phyloP scores from a whole-genome alignment of 208 protist species.

The Vickermania spadyakhi region DNA sequence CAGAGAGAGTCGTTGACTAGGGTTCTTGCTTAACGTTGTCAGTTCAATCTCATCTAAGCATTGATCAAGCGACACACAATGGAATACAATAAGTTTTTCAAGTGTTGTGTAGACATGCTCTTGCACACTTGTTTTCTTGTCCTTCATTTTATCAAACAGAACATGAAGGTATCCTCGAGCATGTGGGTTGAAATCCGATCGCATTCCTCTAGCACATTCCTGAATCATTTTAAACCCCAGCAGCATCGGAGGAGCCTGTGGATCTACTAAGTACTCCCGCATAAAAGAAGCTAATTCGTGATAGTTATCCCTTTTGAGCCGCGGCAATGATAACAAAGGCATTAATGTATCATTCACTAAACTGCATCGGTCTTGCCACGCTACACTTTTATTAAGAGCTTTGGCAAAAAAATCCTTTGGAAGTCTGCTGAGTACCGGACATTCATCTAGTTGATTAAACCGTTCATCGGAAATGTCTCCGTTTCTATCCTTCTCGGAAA shows the following conservation, averaged over 20 bases:
- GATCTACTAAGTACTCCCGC: slow-evolving; percentile 60
- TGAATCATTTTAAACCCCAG: slow-evolving; percentile 81
- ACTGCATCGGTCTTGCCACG: slow-evolving; percentile 69
- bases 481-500: not conserved
- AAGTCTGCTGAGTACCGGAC: slow-evolving; percentile 42
- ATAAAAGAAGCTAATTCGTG: slow-evolving; percentile 71
- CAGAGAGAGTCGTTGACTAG: slow-evolving; percentile 59
- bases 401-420: slow-evolving; percentile 65
- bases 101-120: slow-evolving; percentile 71
- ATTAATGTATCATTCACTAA: slow-evolving; percentile 55
- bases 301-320: slow-evolving; percentile 78
- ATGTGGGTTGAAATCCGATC: slow-evolving; percentile 38
- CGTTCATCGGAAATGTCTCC: slow-evolving; percentile 18
- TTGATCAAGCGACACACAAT: slow-evolving; percentile 76
- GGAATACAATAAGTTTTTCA: slow-evolving; percentile 59
- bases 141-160: slow-evolving; percentile 86
- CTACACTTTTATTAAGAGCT: slow-evolving; percentile 56
- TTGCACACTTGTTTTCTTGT: slow-evolving; percentile 83
- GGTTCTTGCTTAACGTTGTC: slow-evolving; percentile 62
- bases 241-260: slow-evolving; percentile 79
- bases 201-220: slow-evolving; percentile 55
- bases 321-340: slow-evolving; percentile 46
- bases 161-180: slow-evolving; percentile 32
- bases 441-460: slow-evolving; percentile 52
- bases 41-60: slow-evolving; percentile 78